A percentile compares a stretch with the other conserved stretches of the same genome.
Evolutionary conservation across 2,329 filamentous ascomycete species (phyloP).

Genomic region (Didymella pomorum): DNA sequence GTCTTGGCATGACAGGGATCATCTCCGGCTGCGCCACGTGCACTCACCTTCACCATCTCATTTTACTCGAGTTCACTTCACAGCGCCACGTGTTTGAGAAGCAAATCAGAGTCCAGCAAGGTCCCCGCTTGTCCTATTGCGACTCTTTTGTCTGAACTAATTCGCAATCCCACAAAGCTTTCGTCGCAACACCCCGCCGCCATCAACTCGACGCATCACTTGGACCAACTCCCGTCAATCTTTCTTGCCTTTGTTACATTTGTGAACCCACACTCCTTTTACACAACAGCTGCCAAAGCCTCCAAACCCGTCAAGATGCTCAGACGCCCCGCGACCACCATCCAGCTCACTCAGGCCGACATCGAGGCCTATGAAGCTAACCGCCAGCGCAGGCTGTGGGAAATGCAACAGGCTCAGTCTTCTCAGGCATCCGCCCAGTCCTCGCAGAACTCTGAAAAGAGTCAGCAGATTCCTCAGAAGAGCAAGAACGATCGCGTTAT

Average conservation of each 20-base stretch:
- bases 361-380: constrained; percentile 74
- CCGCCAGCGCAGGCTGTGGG: constrained; percentile 52
- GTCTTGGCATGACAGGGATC: constrained; percentile 43
- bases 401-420: constrained; percentile 34
- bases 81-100: constrained; percentile 6
- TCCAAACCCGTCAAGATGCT: constrained; percentile 60
- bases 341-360: constrained; percentile 74
- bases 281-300: not conserved
- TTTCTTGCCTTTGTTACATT: constrained; percentile 5
- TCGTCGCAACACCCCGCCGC: constrained; percentile 2
- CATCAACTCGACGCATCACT: constrained; percentile 1
- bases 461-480: constrained; percentile 29
- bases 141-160: constrained; percentile 1
- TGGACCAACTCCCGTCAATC: constrained; percentile 12
- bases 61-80: constrained; percentile 10
- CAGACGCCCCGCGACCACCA: constrained; percentile 71
- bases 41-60: constrained; percentile 19
- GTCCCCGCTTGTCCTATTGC: constrained; percentile 9
- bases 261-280: constrained; percentile 7
- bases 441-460: constrained; percentile 25
- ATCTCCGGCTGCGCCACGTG: constrained; percentile 26
- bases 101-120: constrained; percentile 1
- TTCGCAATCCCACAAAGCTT: constrained; percentile 3
- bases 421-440: constrained; percentile 26
- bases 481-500: constrained; percentile 46